Conservation (phyloP, 345 rosid species). For the Camelina hispida region DNA sequence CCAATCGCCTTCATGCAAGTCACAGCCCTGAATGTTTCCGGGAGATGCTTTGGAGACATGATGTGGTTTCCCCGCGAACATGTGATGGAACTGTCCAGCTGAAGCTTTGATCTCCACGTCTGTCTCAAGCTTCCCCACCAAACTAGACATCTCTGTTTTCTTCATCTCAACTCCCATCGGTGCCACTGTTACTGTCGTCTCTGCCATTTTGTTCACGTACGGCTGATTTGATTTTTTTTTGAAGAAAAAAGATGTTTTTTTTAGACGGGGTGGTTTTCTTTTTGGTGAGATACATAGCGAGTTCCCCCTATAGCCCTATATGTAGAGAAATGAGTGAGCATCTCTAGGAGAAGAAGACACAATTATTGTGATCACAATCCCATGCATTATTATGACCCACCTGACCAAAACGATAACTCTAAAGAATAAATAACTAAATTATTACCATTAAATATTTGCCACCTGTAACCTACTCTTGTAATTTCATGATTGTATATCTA, state of each 20-base stretch:
- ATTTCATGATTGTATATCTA: not conserved
- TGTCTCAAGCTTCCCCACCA: not conserved
- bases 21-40: not conserved
- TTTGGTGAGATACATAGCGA: conserved; percentile 1
- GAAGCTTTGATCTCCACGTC: conserved; percentile 5
- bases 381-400: conserved; percentile 24
- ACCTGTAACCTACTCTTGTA: not conserved
- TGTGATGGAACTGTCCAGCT: not conserved
- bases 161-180: conserved; percentile 8
- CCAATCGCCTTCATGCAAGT: not conserved
- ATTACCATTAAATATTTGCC: not conserved
- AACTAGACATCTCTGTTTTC: not conserved
- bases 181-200: no score
- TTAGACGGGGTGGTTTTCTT: not conserved
- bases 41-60: not conserved
- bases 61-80: not conserved
- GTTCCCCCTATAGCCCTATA: conserved; percentile 1
- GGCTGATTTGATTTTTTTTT: not conserved
- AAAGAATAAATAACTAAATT: not conserved
- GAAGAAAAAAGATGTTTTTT: not conserved
- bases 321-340: conserved; percentile 21
- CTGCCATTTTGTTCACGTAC: conserved; percentile 13
- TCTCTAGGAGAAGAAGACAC: no score
- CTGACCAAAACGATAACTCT: not conserved
- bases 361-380: not conserved